Base-by-base conservation (phyloP, 2,329 filamentous ascomycete species). In the Fusarium kyushuense region DNA sequence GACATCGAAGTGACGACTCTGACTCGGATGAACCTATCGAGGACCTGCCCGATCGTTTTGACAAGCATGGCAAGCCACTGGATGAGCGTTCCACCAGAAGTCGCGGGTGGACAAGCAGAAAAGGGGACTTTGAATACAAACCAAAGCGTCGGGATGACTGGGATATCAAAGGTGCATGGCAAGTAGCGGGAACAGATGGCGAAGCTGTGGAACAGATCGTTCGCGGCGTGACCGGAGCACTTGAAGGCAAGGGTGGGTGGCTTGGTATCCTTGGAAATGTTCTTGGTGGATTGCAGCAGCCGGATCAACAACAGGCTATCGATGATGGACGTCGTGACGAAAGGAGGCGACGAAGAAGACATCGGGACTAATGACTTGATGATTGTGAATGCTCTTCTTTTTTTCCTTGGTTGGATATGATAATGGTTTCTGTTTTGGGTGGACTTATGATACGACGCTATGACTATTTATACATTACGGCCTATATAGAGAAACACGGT, bases 1-100 rank as follows among this genome's bases (percentile, higher is more conserved):
- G 63, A 13, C 69, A 40, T n/a, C 43, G 63, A n/a, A 54, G 46
- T 46, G 36, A 54, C 2, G 63, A 72, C 3, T 64, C 63, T 4
- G 63, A 67, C 19, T 76, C 76, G 2, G 78, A 80, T 19, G 76
- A 79, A 5, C 76, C 80, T 1, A 73, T 85, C 2, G 83, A 86
- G 64, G 65, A 77, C 4, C 72, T 86, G 0, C 84, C 84, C 0
- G 81, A 82, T 52, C 80, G 84, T 1, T 86, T 86, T 49, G 83
- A 86, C 61, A 55, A 71, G 1, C 69, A 80, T 3, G 84, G 84
- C 2, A 77, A 74, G 14, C 82, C 79, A 1, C 69, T 86, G 2
- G 76, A 79, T 45, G 68, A 67, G 10, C 67, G 63, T 7, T 60
- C 65, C 10, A 38, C 45, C 4, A 59, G 53, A 9, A 59, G 55